These are phyloP conservation scores for Chaetomiaceae sp. DNA, from an alignment of 2,329 filamentous ascomycete genomes.

Conservation along the genomic window DNA sequence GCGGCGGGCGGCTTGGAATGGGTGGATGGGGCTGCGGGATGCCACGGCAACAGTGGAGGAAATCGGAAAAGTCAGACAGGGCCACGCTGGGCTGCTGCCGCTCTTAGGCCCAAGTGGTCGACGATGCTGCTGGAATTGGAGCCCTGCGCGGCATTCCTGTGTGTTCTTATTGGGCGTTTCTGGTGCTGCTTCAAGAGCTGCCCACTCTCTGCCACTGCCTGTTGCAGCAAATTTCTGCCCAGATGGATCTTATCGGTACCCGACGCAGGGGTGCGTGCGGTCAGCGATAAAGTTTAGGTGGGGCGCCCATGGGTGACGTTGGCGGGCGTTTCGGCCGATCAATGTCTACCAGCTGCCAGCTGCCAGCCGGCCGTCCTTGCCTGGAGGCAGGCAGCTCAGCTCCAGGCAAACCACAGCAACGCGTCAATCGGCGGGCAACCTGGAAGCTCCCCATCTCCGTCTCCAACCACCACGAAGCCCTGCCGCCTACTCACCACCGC, in stretches of 20 bases:
- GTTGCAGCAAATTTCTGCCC: conserved; percentile 26
- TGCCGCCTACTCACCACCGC: conserved; percentile 18
- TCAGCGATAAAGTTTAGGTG: conserved; percentile 18
- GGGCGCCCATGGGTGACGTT: conserved; percentile 3
- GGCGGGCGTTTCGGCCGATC: conserved; percentile 1
- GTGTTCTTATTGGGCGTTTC: conserved; percentile 21
- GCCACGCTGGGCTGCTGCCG: conserved; percentile 7
- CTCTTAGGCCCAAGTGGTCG: conserved; percentile 16
- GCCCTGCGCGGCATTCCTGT: conserved; percentile 3
- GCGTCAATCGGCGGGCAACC: conserved; percentile 25
- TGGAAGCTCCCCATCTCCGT: conserved; percentile 16
- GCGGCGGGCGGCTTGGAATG: conserved; percentile 4
- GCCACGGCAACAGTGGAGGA: conserved; percentile 5
- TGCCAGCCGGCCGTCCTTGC: no score
- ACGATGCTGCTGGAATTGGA: conserved; percentile 17
- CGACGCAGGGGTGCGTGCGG: conserved; percentile 14
- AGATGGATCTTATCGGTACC: conserved; percentile 22
- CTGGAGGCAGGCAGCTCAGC: conserved; percentile 15
- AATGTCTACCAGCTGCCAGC: no score
- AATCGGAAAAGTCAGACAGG: conserved; percentile 9
- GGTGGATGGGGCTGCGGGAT: conserved; percentile 13
- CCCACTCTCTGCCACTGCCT: no score
- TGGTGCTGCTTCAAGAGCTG: conserved; percentile 15
- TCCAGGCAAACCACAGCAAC: conserved; percentile 34
- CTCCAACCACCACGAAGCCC: conserved; percentile 24